These are phyloP conservation scores for Globisporangium ultimum DNA, from an alignment of 352 stramenopile genomes.

Conservation along the genomic window DNA sequence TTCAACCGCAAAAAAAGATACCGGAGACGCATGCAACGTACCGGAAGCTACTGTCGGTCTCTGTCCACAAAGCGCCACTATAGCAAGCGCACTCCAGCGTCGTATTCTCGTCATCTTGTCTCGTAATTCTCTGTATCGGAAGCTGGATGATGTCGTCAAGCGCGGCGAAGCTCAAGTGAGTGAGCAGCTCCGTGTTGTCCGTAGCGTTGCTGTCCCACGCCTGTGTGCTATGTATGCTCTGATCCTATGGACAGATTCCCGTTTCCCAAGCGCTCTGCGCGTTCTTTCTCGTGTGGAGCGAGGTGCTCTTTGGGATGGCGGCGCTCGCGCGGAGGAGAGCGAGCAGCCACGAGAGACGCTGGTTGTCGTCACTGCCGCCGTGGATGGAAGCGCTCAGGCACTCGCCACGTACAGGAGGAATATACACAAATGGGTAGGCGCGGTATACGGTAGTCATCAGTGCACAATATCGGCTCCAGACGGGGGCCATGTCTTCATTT, in stretches of 20 bases:
- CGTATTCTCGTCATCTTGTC: conserved; percentile 10
- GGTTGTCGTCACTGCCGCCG: neutral
- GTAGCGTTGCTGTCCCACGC: no score
- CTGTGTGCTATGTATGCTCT: no score
- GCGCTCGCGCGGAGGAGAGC: neutral
- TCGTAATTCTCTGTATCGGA: neutral
- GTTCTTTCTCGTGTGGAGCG: neutral
- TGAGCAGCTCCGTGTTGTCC: no score
- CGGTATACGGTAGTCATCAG: no score
- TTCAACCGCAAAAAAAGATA: neutral
- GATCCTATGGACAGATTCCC: no score
- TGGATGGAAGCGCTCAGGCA: neutral
- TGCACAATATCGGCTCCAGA: no score
- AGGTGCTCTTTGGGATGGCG: neutral
- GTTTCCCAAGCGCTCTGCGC: neutral
- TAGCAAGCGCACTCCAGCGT: neutral
- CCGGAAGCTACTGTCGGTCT: neutral
- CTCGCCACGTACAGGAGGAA: no score
- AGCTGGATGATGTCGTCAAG: no score
- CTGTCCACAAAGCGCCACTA: neutral
- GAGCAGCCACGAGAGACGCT: neutral
- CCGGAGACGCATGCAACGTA: neutral
- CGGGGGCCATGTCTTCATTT: neutral
- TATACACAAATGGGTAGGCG: no score
- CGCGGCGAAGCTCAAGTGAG: no score